phyloP scores from a whole-genome alignment of 805 yeast genomes.

The Wickerhamomyces strasburgensis region DNA sequence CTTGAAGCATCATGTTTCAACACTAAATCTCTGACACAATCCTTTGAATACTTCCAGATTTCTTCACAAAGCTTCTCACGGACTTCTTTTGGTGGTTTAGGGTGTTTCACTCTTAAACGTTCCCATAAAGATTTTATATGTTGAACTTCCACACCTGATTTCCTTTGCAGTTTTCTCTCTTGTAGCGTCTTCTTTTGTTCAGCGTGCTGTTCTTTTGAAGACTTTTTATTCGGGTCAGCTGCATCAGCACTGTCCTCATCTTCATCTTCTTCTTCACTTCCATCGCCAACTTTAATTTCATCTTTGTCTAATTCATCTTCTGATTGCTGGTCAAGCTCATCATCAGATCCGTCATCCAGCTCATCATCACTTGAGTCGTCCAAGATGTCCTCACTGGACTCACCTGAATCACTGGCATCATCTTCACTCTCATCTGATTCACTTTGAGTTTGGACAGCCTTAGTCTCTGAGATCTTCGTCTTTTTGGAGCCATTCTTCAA shows the following conservation, averaged over 20 bases:
- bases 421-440: conserved; percentile 29
- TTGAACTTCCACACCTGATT: conserved; percentile 82
- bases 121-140: conserved; percentile 89
- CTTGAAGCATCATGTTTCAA: conserved; percentile 95
- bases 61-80: conserved; percentile 78
- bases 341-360: conserved; percentile 18
- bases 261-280: conserved; percentile 7
- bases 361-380: conserved; percentile 20
- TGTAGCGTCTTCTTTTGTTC: conserved; percentile 74
- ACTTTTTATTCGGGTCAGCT: conserved; percentile 34
- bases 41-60: conserved; percentile 78
- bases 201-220: conserved; percentile 65
- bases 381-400: conserved; percentile 14
- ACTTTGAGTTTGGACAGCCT: conserved; percentile 11
- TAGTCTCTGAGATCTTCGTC: conserved; percentile 16
- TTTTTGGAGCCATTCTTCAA: conserved; percentile 14
- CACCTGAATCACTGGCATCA: conserved; percentile 10
- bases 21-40: conserved; percentile 76
- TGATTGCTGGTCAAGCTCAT: conserved; percentile 27
- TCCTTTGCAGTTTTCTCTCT: conserved; percentile 84
- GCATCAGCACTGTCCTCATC: conserved; percentile 22
- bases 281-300: conserved; percentile 26
- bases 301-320: conserved; percentile 27
- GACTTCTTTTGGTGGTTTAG: conserved; percentile 69
- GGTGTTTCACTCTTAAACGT: conserved; percentile 76